A percentile compares a stretch with the other conserved stretches of the same genome.
Evolutionary conservation across 2,329 filamentous ascomycete species (phyloP).

Genomic region (Sphaerulina populicola): DNA sequence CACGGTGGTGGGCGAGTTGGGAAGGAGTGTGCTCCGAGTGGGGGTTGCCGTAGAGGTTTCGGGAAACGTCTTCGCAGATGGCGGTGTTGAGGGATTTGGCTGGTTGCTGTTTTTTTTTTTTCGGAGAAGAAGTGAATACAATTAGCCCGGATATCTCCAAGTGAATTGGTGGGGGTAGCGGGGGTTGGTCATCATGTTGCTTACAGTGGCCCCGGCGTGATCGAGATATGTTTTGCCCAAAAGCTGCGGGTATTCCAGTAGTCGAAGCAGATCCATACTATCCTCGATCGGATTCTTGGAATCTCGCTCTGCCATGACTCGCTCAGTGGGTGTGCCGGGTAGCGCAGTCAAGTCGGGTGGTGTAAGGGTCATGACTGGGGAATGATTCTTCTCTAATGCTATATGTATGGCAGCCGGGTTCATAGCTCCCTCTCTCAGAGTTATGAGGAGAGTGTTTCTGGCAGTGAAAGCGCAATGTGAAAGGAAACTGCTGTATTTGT

Average conservation of each 20-base stretch:
- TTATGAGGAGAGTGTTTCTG: background rate
- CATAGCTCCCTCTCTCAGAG: background rate
- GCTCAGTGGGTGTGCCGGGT: slow-evolving; percentile 9
- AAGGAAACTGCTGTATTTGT: background rate
- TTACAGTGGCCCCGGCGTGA: slow-evolving; percentile 71
- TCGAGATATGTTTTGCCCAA: slow-evolving; percentile 58
- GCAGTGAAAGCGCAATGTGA: background rate
- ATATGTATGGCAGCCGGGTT: background rate
- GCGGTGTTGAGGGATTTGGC: slow-evolving; percentile 65
- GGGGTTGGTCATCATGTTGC: background rate
- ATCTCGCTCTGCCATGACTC: slow-evolving; percentile 8
- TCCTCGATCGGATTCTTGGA: slow-evolving; percentile 25
- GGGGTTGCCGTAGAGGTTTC: slow-evolving; percentile 76
- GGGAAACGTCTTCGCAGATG: slow-evolving; percentile 67
- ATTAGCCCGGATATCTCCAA: no score
- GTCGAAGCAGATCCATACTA: slow-evolving; percentile 40
- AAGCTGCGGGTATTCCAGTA: slow-evolving; percentile 40
- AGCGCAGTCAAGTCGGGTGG: background rate
- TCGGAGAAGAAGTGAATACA: background rate
- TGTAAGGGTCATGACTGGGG: slow-evolving; percentile 1
- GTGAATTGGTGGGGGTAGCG: no score
- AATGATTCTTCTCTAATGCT: background rate
- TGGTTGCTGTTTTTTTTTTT: slow-evolving; percentile 33
- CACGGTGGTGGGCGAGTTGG: slow-evolving; percentile 61
- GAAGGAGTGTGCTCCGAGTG: slow-evolving; percentile 79